Conservation (phyloP, 768 basidiomycete species). For the Leucocoprinus birnbaumii region DNA sequence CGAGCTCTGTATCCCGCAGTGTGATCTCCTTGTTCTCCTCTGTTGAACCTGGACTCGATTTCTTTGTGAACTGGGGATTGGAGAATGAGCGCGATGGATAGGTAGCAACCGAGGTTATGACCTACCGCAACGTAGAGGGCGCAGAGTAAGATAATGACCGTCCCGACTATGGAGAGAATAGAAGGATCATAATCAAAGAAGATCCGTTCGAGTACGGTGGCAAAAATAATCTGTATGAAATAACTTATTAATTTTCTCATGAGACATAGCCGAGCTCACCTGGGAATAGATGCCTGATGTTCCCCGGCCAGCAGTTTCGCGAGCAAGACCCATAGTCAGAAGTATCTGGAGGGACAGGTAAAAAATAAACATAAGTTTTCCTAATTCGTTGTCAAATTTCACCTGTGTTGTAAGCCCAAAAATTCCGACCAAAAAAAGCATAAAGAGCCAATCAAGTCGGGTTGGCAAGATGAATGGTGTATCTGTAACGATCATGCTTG, state of each 20-base stretch:
- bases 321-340: conserved; percentile 47
- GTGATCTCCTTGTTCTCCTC: background rate
- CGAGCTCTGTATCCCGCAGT: background rate
- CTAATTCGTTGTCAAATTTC: background rate
- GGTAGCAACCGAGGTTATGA: conserved; percentile 20
- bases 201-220: conserved; percentile 58
- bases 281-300: conserved; percentile 57
- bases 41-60: background rate
- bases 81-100: background rate
- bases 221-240: conserved; percentile 56
- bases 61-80: conserved; percentile 6
- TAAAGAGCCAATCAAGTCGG: conserved; percentile 34
- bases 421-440: conserved; percentile 43
- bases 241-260: background rate
- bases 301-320: conserved; percentile 63
- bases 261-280: conserved; percentile 20
- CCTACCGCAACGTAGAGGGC: conserved; percentile 69
- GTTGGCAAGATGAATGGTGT: conserved; percentile 40
- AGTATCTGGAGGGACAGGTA: conserved; percentile 10
- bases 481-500: conserved; percentile 39
- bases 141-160: conserved; percentile 57
- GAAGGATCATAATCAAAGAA: conserved; percentile 64
- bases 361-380: background rate
- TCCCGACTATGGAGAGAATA: conserved; percentile 57
- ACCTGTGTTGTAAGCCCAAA: conserved; percentile 50